phyloP scores from a whole-genome alignment of 768 basidiomycete species.

The Leucogyrophana mollusca region DNA sequence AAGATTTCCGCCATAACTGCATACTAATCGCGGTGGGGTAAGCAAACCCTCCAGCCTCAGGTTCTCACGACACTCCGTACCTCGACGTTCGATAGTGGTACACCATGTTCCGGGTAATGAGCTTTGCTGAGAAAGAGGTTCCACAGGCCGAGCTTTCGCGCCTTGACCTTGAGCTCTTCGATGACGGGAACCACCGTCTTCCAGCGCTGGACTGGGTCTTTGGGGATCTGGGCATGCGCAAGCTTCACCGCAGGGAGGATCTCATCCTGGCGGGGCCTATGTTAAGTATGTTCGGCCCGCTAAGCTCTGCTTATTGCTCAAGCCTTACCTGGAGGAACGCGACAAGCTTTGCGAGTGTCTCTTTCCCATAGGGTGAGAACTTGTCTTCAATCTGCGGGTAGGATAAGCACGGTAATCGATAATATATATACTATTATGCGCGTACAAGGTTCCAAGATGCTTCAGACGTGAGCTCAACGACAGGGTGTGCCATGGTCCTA shows the following conservation, averaged over 20 bases:
- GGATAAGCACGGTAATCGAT: constrained; percentile 5
- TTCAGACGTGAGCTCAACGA: constrained; percentile 75
- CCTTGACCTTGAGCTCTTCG: constrained; percentile 83
- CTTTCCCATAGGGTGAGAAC: constrained; percentile 88
- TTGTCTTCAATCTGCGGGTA: constrained; percentile 76
- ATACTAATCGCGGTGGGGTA: constrained; percentile 52
- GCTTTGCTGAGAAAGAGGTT: constrained; percentile 94
- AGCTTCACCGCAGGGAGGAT: constrained; percentile 76
- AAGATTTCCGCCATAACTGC: constrained; percentile 97
- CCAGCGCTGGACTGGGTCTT: constrained; percentile 76
- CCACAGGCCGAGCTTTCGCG: constrained; percentile 90
- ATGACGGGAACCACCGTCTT: constrained; percentile 78
- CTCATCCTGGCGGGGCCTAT: constrained; percentile 86
- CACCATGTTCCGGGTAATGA: constrained; percentile 88
- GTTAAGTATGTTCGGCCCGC: too few relatives aligned
- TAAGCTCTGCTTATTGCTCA: background rate
- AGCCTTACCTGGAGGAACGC: constrained; percentile 73
- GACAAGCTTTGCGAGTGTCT: constrained; percentile 80
- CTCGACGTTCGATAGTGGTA: constrained; percentile 92
- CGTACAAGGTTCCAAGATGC: constrained; percentile 86
- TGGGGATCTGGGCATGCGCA: constrained; percentile 80
- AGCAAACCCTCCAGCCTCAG: background rate
- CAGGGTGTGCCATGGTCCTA: constrained; percentile 70
- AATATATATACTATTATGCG: constrained; percentile 4
- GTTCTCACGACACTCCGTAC: constrained; percentile 36